Conservation (phyloP, 176 grass and related monocot species). For the Raddia distichophylla region DNA sequence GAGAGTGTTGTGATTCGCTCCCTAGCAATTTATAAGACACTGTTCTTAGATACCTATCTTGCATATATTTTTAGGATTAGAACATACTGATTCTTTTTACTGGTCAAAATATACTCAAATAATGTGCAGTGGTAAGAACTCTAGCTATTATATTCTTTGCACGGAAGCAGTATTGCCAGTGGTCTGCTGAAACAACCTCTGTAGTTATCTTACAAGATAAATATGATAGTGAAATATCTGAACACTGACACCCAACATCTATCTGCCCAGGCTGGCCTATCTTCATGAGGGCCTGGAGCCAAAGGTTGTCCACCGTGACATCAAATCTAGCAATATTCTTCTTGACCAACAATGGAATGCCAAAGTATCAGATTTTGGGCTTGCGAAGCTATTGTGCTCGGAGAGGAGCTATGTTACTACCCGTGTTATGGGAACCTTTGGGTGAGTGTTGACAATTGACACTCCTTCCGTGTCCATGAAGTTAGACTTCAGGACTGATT, state of each 20-base stretch:
- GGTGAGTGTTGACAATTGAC: constrained; percentile 54
- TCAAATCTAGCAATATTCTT: constrained; percentile 99
- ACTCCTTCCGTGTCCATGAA: background rate
- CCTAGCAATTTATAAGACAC: constrained; percentile 8
- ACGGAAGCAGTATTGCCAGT: constrained; percentile 37
- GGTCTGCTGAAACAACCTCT: constrained; percentile 18
- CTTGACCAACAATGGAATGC: constrained; percentile 85
- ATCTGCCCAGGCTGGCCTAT: constrained; percentile 73
- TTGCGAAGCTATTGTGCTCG: constrained; percentile 87
- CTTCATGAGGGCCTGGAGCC: constrained; percentile 97
- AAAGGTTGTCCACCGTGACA: constrained; percentile 91
- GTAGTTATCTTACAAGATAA: constrained; percentile 3
- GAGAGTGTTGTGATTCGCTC: constrained; percentile 18
- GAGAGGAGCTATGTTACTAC: constrained; percentile 94
- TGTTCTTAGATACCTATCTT: constrained; percentile 9
- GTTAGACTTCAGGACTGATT: constrained; percentile 13
- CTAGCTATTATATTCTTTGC: constrained; percentile 28
- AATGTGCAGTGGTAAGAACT: constrained; percentile 42
- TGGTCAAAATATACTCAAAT: constrained; percentile 39
- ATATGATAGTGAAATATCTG: constrained; percentile 3
- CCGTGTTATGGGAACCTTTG: constrained; percentile 98
- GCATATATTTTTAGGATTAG: background rate
- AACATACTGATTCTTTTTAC: constrained; percentile 22
- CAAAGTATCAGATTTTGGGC: constrained; percentile 95
- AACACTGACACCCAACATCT: constrained; percentile 35